Base-by-base conservation (phyloP, 2,329 filamentous ascomycete species). In the Colletotrichum aenigma region DNA sequence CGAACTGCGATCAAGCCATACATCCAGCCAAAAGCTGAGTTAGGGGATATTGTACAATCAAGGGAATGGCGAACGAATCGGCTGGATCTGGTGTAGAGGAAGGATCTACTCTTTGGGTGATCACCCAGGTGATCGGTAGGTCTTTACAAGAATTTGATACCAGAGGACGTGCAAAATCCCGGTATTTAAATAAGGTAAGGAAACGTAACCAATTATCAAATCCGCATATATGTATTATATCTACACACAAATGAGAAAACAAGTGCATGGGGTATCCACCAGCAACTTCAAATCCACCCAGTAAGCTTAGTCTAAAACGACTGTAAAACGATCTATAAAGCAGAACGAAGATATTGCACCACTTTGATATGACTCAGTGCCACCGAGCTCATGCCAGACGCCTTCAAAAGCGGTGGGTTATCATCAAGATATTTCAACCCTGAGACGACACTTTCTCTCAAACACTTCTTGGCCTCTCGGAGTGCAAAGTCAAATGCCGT, bases 1-100 rank as follows among this genome's bases (percentile, higher is more conserved):
- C 76, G 85, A 9, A 71, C 78, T 13, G 75, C 71, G n/a, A 77
- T 84, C 9, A 79, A 79, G 66, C 81, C 82, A 3, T 80, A 80
- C 13, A 69, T 84, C 1, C 61, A 78, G 68, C 83, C 84, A 4
- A 80, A 30, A 26, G 83, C 80, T 2, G 83, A 84, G 69, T 3
- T 48, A 12, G 38, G 9, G 0, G 18, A 48, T 48, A 4, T 48
- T 48, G 5, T 7, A n/a, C 5, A 48, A 0, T 12, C 38, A 7
- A 48, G 9, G 9, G 18, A 6, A 48, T 48, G 38, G 38, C 9
- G 9, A 43, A 12, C 9, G 18, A 43, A 12, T 4, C 18, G 18
- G 5, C 38, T n/a, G 9, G 38, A 48, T 48, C 5, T 48, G 2
- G 3, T 43, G 16, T 43, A 38, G 36, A 18, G 16, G 7, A 38